phyloP scores from a whole-genome alignment of 352 stramenopile species.

The Phytopythium vexans region DNA sequence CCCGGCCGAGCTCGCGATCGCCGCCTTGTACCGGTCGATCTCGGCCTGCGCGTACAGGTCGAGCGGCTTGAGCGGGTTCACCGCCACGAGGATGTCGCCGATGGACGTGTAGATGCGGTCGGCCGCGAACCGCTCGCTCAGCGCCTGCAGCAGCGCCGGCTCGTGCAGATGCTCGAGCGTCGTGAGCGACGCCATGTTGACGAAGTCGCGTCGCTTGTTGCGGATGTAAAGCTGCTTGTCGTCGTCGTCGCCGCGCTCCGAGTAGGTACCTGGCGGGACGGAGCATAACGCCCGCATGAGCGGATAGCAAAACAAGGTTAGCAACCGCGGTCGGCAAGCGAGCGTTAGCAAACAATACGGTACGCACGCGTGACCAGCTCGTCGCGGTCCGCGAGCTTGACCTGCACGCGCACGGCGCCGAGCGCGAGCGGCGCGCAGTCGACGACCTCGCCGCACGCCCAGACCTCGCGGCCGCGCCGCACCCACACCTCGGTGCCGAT shows the following conservation, averaged over 20 bases:
- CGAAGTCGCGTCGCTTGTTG: slow-evolving; percentile 61
- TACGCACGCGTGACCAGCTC: slow-evolving; percentile 42
- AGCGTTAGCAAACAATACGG: not conserved
- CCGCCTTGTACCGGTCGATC: slow-evolving; percentile 66
- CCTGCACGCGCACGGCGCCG: slow-evolving; percentile 43
- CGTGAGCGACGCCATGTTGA: slow-evolving; percentile 61
- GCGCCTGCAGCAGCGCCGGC: slow-evolving; percentile 73
- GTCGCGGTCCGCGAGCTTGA: slow-evolving; percentile 27
- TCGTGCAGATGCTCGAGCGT: slow-evolving; percentile 82
- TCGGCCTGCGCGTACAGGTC: slow-evolving; percentile 57
- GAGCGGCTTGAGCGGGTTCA: slow-evolving; percentile 83
- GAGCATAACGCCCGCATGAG: not conserved
- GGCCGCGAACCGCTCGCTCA: slow-evolving; percentile 67
- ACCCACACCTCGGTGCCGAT: slow-evolving; percentile 83
- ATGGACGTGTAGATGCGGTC: slow-evolving; percentile 88
- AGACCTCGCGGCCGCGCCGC: slow-evolving; percentile 58
- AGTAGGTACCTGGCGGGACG: slow-evolving; percentile 22
- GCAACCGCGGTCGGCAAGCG: slow-evolving; percentile 12
- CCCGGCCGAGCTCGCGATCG: slow-evolving; percentile 26
- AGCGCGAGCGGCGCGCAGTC: slow-evolving; percentile 46
- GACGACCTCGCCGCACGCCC: slow-evolving; percentile 62
- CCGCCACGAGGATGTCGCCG: slow-evolving; percentile 77
- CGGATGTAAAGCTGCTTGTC: slow-evolving; percentile 58
- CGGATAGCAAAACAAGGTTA: not conserved
- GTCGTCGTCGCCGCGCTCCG: slow-evolving; percentile 18